Conservation (phyloP, 345 rosid genomes). For the Eucalyptus viminalis region DNA sequence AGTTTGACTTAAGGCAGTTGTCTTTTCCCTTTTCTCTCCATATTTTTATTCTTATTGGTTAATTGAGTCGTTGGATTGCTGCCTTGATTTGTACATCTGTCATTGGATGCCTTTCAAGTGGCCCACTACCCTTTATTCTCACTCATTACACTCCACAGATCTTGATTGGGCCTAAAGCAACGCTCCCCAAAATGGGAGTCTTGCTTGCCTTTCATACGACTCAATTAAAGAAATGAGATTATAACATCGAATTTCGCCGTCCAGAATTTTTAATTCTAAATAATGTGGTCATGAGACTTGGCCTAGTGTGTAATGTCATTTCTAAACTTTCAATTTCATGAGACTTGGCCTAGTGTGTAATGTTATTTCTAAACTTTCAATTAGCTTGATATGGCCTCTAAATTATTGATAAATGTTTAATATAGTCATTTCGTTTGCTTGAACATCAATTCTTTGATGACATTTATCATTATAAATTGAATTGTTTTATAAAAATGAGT, state of each 20-base stretch:
- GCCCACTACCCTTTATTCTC: not conserved
- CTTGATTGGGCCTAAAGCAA: not conserved
- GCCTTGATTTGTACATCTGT: not conserved
- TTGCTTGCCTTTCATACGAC: not conserved
- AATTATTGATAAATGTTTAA: too few relatives aligned
- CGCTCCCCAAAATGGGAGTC: not conserved
- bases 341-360: accelerated
- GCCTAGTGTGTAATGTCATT: not conserved
- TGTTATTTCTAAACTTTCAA: not conserved
- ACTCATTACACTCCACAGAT: not conserved
- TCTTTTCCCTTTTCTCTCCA: not conserved
- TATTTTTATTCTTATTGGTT: not conserved
- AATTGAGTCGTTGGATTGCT: not conserved
- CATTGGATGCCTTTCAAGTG: not conserved
- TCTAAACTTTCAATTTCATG: not conserved
- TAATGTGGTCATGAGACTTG: accelerated
- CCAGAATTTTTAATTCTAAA: too few relatives aligned
- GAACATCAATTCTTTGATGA: not conserved
- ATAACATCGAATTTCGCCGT: not conserved
- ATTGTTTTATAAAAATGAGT: not conserved
- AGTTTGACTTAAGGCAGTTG: not conserved
- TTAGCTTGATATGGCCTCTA: accelerated
- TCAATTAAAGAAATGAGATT: not conserved
- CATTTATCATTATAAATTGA: accelerated
- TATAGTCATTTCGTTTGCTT: accelerated